Evolutionary conservation across 1,284 basidiomycete species (phyloP), one percentile per base, ranked within the genome.

Genomic region (Gymnopus androsaceus): DNA sequence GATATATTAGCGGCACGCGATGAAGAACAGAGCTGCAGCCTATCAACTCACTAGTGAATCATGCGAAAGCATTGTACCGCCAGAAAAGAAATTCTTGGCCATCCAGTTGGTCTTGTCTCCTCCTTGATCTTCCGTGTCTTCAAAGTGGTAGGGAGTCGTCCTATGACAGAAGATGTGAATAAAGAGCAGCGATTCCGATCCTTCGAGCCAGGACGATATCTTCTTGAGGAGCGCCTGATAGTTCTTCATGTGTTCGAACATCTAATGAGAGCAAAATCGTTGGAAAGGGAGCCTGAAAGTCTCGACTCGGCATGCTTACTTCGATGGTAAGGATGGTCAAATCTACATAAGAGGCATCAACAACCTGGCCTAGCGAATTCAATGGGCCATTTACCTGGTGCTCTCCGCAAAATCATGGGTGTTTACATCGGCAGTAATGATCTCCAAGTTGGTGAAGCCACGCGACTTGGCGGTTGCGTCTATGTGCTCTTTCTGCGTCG

Each of bases 171-270:
- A 91, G 45, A 90, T 83, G 66, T 92, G 89, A 30, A 90, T 79
- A 69, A 91, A 92, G 25, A 92, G 72, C 0, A 87, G 69, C 0
- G 83, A 64, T 23, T 73, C 75, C n/a, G 64, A 68, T 2, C 81
- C 78, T 37, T 80, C 76, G 19, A 92, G 75, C 90, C 89, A 92
- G 8, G 79, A 81, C 0, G 86, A 80, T 23, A 91, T 70, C 64
- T 90, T 91, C 37, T 73, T 69, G 60, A 92, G 77, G 19, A 92
- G 80, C 5, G 71, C 65, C 52, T 88, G 74, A 71, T 91, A 91
- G 64, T 88, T 87, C 72, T 88, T 90, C 87, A 90, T 89, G 66
- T 92, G 90, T 64, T 92, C 89, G 60, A 92, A 88, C 88, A 92
- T 91, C 80, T 84, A 56, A 23, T 36, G 47, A n/a, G 23, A 36